Evolutionary conservation across 352 stramenopile species (phyloP), one percentile per base, ranked within the genome.

Genomic region (Elongisporangium anandrum): DNA sequence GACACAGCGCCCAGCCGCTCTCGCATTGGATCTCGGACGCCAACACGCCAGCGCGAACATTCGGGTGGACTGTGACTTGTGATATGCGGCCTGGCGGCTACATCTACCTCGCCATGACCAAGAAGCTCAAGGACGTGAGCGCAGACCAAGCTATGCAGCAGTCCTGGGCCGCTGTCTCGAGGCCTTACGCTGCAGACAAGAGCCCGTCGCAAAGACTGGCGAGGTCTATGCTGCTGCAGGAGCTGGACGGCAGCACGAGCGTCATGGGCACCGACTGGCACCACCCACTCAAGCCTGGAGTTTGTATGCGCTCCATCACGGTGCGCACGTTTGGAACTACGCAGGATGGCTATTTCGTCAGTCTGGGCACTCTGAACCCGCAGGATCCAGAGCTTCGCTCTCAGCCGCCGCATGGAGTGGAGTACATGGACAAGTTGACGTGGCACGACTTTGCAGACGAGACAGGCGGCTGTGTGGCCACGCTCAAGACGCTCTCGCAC

Each of bases 391-490:
- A 34, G 24, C 24, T 34, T 7, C 24, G 24, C 24, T 7, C 4
- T 57, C 24, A 34, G 3, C 4, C 24, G 7, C 70, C 60, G 19
- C 69, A 63, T 1, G 69, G 77, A 59, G 56, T 84, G 45, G 74
- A 83, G 61, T 83, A 77, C 53, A 69, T 79, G 21, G 74, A 83
- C 59, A 78, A 65, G 58, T 79, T 67, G 57, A 79, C 76, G 57
- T 82, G 73, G 73, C 71, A 79, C 38, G 70, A 79, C 60, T 88
- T 87, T 66, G 64, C 64, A 22, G 72, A 81, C 57, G 56, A 64
- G 53, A 50, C 41, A 2, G 71, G 68, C 5, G 68, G 24, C 24
- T 34, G 24, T 34, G 24, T 34, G 7, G 24, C 7, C 4, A 34
- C 24, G 24, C 24, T 88, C 61, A 75, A 81, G 26, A 76, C 72